Conservation (phyloP, 306 rosid genomes). For the Quercus dentata region DNA sequence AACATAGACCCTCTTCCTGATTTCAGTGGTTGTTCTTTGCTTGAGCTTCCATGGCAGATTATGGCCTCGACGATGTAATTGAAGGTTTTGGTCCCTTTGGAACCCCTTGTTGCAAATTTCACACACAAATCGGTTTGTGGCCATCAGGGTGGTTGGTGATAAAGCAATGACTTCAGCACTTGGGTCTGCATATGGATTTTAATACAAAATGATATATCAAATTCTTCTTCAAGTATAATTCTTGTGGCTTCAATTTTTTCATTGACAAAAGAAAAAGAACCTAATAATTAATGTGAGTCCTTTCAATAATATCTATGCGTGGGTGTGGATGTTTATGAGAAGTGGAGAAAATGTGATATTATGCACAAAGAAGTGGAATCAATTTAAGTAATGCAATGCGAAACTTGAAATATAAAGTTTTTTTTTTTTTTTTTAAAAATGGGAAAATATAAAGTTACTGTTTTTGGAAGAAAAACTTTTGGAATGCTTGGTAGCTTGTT, state of each 20-base stretch:
- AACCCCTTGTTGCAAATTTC: constrained; percentile 92
- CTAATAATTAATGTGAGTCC: too few relatives aligned
- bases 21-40: constrained; percentile 51
- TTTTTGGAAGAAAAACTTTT: not conserved
- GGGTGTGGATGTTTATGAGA: too few relatives aligned
- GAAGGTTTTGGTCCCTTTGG: constrained; percentile 88
- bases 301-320: too few relatives aligned
- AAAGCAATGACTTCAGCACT: constrained; percentile 76
- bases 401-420: not conserved
- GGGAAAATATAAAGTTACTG: not conserved
- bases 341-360: too few relatives aligned
- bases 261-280: too few relatives aligned
- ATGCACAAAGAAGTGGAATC: too few relatives aligned
- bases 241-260: too few relatives aligned
- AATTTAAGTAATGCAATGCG: too few relatives aligned
- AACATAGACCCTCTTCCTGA: constrained; percentile 58
- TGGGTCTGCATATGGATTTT: constrained; percentile 48
- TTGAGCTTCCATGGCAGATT: constrained; percentile 89
- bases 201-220: not conserved
- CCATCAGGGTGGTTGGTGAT: constrained; percentile 70
- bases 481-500: not conserved
- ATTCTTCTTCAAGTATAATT: not conserved
- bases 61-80: constrained; percentile 83
- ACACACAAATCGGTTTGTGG: constrained; percentile 74
- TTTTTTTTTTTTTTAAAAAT: too few relatives aligned